Percentiles rank a stretch among this genome's conserved stretches.
These are phyloP conservation scores for Ulota crispa DNA, from an alignment of 225 moss, liverwort and hornwort genomes.

Conservation along the genomic window DNA sequence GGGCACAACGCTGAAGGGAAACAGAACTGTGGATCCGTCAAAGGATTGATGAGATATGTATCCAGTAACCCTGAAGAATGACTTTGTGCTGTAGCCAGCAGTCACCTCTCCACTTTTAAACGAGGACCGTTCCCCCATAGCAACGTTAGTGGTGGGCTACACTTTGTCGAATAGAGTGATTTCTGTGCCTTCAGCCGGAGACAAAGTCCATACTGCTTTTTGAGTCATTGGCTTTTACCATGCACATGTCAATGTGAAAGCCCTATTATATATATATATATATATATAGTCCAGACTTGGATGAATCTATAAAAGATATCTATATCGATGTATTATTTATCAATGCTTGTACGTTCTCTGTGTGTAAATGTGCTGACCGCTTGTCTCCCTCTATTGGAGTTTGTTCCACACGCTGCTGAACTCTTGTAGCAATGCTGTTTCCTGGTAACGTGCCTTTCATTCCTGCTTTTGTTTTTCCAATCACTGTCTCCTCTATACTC, in stretches of 20 bases:
- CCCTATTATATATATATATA: constrained; percentile 22
- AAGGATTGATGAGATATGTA: constrained; percentile 18
- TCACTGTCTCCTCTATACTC: neutral
- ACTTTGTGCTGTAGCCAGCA: constrained; percentile 34
- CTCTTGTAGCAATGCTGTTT: neutral
- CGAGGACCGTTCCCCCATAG: constrained; percentile 35
- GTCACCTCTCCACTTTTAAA: constrained; percentile 6
- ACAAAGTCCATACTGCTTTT: constrained; percentile 39
- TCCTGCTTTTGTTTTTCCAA: neutral
- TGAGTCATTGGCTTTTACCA: constrained; percentile 36
- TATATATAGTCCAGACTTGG: constrained; percentile 33
- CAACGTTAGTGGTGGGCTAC: constrained; percentile 35
- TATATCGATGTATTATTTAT: constrained; percentile 15
- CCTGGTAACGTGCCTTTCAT: neutral
- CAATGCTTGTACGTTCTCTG: neutral
- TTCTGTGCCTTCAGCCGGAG: constrained; percentile 27
- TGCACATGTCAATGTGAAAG: constrained; percentile 24
- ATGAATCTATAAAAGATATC: constrained; percentile 17
- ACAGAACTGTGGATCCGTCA: constrained; percentile 13
- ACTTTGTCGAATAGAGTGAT: constrained; percentile 33
- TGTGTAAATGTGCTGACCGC: neutral
- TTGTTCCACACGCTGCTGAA: neutral
- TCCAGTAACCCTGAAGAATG: constrained; percentile 32
- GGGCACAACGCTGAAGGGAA: constrained; percentile 15
- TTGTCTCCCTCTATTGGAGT: neutral